Conservation (phyloP, 371 early-diverging fungal genomes). For the Circinella minor region DNA sequence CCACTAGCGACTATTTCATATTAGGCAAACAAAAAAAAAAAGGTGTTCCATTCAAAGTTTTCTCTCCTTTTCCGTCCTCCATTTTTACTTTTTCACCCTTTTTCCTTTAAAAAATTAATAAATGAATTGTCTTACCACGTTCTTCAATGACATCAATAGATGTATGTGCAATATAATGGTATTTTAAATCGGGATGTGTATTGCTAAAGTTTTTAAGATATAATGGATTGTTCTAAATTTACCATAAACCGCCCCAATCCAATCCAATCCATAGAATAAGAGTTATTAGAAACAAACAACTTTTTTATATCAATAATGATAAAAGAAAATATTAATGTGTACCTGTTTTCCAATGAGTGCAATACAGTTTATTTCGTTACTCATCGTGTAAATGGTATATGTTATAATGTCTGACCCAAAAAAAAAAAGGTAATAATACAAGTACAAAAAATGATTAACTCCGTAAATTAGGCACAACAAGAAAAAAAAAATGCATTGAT, state of each 20-base stretch:
- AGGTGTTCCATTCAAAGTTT: too few relatives aligned
- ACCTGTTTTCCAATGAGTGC: conserved; percentile 73
- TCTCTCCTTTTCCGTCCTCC: background rate
- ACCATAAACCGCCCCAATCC: background rate
- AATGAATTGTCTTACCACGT: conserved; percentile 53
- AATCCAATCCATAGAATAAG: too few relatives aligned
- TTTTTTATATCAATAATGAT: background rate
- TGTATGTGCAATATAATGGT: conserved; percentile 88
- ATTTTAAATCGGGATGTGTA: conserved; percentile 81
- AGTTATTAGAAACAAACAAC: background rate
- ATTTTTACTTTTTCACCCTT: background rate
- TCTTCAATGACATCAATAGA: conserved; percentile 90
- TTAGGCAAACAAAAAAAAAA: background rate
- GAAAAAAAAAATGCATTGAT: too few relatives aligned
- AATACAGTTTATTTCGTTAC: conserved; percentile 74
- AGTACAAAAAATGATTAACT: too few relatives aligned
- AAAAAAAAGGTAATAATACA: too few relatives aligned
- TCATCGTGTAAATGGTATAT: conserved; percentile 28
- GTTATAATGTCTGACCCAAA: too few relatives aligned
- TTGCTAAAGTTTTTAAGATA: conserved; percentile 78
- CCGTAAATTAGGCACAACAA: too few relatives aligned
- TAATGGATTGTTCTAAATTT: conserved; percentile 81
- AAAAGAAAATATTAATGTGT: background rate
- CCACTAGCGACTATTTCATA: conserved; percentile 53
- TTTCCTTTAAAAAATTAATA: too few relatives aligned